These are phyloP conservation scores for Acanthamoeba divionensis DNA, from an alignment of 208 protist genomes.

Conservation along the genomic window DNA sequence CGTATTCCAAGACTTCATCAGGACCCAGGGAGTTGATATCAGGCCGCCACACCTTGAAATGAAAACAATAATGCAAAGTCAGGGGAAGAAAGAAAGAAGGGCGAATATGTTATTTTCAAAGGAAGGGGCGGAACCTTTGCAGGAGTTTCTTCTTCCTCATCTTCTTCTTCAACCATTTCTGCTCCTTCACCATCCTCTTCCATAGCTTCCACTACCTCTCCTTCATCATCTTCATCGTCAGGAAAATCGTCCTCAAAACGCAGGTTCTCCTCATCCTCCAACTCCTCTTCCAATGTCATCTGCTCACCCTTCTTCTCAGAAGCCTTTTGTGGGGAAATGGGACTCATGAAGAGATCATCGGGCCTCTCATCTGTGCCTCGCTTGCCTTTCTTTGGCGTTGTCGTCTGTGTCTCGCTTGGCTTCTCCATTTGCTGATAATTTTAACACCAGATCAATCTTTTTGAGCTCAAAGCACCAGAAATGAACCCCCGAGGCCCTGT, in stretches of 20 bases:
- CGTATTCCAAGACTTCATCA: slow-evolving; percentile 69
- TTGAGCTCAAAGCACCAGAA: too few relatives aligned
- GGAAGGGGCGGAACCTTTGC: neutral
- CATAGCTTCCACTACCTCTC: neutral
- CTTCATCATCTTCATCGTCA: neutral
- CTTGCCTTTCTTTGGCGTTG: too few relatives aligned
- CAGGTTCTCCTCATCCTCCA: neutral
- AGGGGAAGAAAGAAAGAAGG: neutral
- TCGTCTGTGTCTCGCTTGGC: too few relatives aligned
- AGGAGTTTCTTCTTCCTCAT: slow-evolving; percentile 26
- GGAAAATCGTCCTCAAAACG: slow-evolving; percentile 21
- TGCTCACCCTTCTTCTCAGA: neutral
- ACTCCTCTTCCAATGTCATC: neutral
- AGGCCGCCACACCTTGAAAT: slow-evolving; percentile 47
- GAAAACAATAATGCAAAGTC: neutral
- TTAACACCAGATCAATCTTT: too few relatives aligned
- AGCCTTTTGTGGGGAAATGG: too few relatives aligned
- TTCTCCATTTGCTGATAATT: too few relatives aligned
- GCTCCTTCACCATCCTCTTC: slow-evolving; percentile 27
- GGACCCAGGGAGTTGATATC: slow-evolving; percentile 61
- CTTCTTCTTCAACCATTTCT: slow-evolving; percentile 49
- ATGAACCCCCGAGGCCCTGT: too few relatives aligned
- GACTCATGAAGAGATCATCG: too few relatives aligned
- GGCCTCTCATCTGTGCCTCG: too few relatives aligned
- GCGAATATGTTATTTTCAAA: neutral